Evolutionary conservation across 164 flowering plant genomes (phyloP).

Genomic region (Chimonanthus salicifolius): DNA sequence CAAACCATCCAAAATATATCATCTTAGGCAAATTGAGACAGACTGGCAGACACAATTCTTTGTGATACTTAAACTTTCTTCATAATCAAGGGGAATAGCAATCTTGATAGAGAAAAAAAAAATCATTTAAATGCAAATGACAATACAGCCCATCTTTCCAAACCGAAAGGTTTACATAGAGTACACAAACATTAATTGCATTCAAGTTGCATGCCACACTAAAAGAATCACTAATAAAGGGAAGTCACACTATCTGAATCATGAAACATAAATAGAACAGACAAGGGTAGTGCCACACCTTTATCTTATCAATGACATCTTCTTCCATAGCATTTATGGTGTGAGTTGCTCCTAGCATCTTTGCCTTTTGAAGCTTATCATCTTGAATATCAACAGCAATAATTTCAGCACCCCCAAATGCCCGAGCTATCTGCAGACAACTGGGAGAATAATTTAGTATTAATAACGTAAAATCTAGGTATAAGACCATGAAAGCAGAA

Average conservation of each 20-base stretch:
- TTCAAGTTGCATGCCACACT: not conserved
- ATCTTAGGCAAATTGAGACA: not conserved
- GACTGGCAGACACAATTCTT: not conserved
- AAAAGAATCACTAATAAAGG: not conserved
- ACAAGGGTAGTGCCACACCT: constrained; percentile 26
- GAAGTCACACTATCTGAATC: not conserved
- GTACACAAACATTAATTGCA: too few species aligned
- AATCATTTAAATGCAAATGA: too few species aligned
- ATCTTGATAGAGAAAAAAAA: too few species aligned
- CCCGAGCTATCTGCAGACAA: constrained; percentile 96
- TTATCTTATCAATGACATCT: constrained; percentile 72
- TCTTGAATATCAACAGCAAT: constrained; percentile 96
- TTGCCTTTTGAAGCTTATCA: constrained; percentile 81
- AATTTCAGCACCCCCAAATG: constrained; percentile 91
- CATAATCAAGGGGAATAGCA: not conserved
- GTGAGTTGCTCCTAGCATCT: constrained; percentile 82
- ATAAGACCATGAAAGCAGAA: not conserved
- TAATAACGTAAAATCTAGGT: constrained; percentile 6
- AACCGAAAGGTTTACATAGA: too few species aligned
- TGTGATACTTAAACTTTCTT: not conserved
- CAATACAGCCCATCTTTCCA: too few species aligned
- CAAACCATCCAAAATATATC: not conserved
- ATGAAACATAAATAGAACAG: not conserved
- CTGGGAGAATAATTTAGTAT: constrained; percentile 42
- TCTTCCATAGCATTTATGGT: constrained; percentile 70